Evolutionary conservation across 164 flowering plant genomes (phyloP), one percentile per base, ranked within the genome.

Genomic region (Magnolia officinalis): DNA sequence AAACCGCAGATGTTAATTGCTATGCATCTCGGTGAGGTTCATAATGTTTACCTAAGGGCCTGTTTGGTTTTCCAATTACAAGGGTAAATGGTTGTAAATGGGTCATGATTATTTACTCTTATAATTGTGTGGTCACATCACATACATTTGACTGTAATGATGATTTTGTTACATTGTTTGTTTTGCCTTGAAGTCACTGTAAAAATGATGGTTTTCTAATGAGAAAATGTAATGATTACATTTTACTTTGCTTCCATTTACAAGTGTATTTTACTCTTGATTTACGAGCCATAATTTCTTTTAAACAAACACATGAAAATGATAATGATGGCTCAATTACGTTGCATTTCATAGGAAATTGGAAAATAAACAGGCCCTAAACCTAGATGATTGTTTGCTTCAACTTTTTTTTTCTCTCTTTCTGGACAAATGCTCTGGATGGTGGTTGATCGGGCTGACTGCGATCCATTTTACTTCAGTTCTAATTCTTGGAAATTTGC

Each of bases 1-100:
- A 96, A 87, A 92, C 97, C 72, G 74, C 81, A 14, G 97, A 96
- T 81, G 72, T 80, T 75, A 64, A 83, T 73, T 92, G 99, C 84
- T 89, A 92, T 82, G 72, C 83, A 67, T 88, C 91, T 77, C 89
- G 95, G 98, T 94, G 82, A 90, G 90, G 49, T 82, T 72, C 73
- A 18, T 45, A 21, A 55, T 9, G 3, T 55, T 55, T 55, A 55
- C 61, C 61, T 55, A 52, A 52, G 59, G 59, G 10, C 2, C 29
- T 26, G 29, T 26, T 26, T 26, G 29, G 29, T 26, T 26, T 26
- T 26, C 29, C 29, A 26, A 26, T 26, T 26, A 26, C 29, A 26
- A 26, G 29, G 29, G 29, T 26, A 26, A 26, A 26, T 26, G 29
- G 29, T 26, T 26, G 29, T 26, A 26, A 1, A 26, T 26, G 29